These are phyloP conservation scores for Kluyveromyces siamensis DNA, from an alignment of 805 yeast genomes.

Conservation along the genomic window DNA sequence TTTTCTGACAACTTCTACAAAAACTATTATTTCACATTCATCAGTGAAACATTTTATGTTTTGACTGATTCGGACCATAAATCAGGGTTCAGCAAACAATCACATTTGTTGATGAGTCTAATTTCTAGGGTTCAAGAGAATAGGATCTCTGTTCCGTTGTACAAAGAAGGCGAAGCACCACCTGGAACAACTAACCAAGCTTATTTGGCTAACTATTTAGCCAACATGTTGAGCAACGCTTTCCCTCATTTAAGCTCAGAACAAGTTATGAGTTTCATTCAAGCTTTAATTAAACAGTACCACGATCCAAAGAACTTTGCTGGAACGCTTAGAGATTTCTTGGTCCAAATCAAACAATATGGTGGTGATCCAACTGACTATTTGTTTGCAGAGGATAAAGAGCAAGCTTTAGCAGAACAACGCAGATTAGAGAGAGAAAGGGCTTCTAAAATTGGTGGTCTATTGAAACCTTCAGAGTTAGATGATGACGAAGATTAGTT, in stretches of 20 bases:
- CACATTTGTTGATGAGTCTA: constrained; percentile 74
- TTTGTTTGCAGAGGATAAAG: constrained; percentile 88
- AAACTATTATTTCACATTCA: constrained; percentile 78
- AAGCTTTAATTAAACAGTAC: constrained; percentile 65
- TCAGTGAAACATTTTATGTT: constrained; percentile 87
- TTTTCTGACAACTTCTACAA: constrained; percentile 82
- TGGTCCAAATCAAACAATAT: constrained; percentile 88
- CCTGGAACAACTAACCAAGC: constrained; percentile 75
- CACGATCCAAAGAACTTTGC: constrained; percentile 68
- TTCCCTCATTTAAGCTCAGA: constrained; percentile 83
- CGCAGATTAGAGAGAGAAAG: constrained; percentile 63
- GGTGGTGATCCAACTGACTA: constrained; percentile 97
- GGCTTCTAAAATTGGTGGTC: constrained; percentile 85
- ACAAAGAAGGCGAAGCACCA: constrained; percentile 72
- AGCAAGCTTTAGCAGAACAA: constrained; percentile 62
- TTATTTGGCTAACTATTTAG: constrained; percentile 72
- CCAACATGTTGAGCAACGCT: constrained; percentile 74
- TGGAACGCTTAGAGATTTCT: constrained; percentile 85
- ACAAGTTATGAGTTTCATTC: constrained; percentile 74
- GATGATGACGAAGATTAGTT: constrained; percentile 46
- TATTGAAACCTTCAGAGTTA: constrained; percentile 89
- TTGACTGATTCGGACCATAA: constrained; percentile 96
- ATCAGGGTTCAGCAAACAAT: constrained; percentile 86
- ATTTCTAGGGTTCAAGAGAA: constrained; percentile 74
- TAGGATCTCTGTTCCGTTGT: constrained; percentile 69